phyloP scores from a whole-genome alignment of 352 stramenopile genomes.

The Phytophthora gonapodyides region DNA sequence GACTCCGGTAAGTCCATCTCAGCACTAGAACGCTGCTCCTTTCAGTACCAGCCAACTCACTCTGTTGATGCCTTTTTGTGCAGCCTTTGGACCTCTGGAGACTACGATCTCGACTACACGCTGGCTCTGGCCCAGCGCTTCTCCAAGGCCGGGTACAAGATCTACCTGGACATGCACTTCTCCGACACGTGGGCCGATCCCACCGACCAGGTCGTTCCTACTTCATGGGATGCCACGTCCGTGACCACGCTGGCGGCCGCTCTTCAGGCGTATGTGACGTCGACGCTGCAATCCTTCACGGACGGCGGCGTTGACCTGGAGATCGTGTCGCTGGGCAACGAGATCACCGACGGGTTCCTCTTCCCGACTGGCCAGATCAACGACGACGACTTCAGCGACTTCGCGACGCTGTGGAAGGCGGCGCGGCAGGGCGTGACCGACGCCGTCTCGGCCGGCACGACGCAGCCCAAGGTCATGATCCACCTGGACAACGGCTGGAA shows the following conservation, averaged over 20 bases:
- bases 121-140: constrained; percentile 30
- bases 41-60: neutral
- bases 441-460: constrained; percentile 28
- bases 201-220: constrained; percentile 18
- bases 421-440: constrained; percentile 33
- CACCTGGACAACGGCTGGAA: constrained; percentile 46
- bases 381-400: constrained; percentile 29
- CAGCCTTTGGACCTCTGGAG: constrained; percentile 28
- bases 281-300: constrained; percentile 37
- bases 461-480: constrained; percentile 43
- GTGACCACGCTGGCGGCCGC: constrained; percentile 21
- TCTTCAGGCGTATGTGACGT: constrained; percentile 28
- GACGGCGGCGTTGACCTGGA: constrained; percentile 25
- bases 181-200: constrained; percentile 39
- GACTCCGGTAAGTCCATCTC: constrained; percentile 18
- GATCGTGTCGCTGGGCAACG: constrained; percentile 37
- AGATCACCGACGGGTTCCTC: constrained; percentile 38
- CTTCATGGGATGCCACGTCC: constrained; percentile 24
- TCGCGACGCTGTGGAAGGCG: constrained; percentile 36
- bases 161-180: constrained; percentile 46
- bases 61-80: neutral
- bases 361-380: constrained; percentile 30
- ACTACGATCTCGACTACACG: constrained; percentile 34
- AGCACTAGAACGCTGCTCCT: neutral
- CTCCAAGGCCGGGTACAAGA: constrained; percentile 37